Conservation (phyloP, 805 yeast genomes). For the Schwanniomyces sp. region DNA sequence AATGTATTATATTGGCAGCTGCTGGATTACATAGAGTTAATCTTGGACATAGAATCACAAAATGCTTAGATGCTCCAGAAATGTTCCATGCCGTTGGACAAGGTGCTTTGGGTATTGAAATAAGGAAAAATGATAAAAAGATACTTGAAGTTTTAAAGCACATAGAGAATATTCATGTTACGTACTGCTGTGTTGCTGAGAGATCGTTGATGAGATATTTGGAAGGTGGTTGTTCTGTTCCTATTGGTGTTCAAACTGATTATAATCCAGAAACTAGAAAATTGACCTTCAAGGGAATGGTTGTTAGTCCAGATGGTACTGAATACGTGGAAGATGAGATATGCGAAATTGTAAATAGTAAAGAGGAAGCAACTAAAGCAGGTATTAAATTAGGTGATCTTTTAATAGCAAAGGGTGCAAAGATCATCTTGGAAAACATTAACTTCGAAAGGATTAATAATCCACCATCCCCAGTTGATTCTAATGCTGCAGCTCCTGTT, state of each 20-base stretch:
- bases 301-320: conserved; percentile 82
- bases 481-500: conserved; percentile 1
- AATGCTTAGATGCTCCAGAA: conserved; percentile 65
- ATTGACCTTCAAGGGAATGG: conserved; percentile 65
- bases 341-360: conserved; percentile 35
- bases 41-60: conserved; percentile 73
- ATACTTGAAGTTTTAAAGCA: conserved; percentile 59
- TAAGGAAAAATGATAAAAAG: conserved; percentile 64
- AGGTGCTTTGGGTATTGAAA: conserved; percentile 94
- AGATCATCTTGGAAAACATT: conserved; percentile 74
- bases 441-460: conserved; percentile 64
- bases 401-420: conserved; percentile 78
- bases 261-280: conserved; percentile 44
- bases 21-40: conserved; percentile 85
- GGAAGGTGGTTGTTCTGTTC: conserved; percentile 98
- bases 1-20: conserved; percentile 84
- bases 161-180: conserved; percentile 65
- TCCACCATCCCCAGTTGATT: conserved; percentile 19
- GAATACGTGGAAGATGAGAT: conserved; percentile 61
- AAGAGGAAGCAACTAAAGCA: conserved; percentile 63
- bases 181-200: conserved; percentile 83
- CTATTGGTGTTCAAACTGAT: conserved; percentile 82
- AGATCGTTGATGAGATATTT: conserved; percentile 80
- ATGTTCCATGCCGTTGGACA: conserved; percentile 99
- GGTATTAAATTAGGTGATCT: conserved; percentile 70